Percentiles rank a stretch among this genome's conserved stretches.
Evolutionary conservation across 352 stramenopile genomes (phyloP).

Genomic region (Phytophthora cactorum): DNA sequence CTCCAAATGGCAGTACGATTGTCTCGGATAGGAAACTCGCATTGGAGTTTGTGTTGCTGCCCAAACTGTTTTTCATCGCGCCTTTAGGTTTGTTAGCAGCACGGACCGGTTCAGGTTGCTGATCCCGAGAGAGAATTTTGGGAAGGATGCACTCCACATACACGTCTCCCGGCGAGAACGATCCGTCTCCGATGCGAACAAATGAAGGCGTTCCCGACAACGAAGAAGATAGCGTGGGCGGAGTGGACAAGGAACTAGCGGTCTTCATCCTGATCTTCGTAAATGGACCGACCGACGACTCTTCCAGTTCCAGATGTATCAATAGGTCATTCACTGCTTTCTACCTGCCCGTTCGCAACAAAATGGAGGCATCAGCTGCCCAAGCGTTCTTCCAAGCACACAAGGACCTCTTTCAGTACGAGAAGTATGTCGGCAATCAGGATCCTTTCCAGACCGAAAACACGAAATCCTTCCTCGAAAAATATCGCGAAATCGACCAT

Average conservation of each 20-base stretch:
- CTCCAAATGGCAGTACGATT: conserved; percentile 49
- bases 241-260: conserved; percentile 21
- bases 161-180: conserved; percentile 62
- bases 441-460: conserved; percentile 25
- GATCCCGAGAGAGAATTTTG: conserved; percentile 34
- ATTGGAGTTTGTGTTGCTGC: conserved; percentile 20
- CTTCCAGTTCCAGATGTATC: conserved; percentile 8
- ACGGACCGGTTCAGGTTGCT: conserved; percentile 9
- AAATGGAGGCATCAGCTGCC: conserved; percentile 26
- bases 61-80: conserved; percentile 24
- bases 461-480: conserved; percentile 50
- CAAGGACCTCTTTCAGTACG: conserved; percentile 75
- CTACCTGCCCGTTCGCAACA: neutral
- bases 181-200: conserved; percentile 59
- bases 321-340: conserved; percentile 9
- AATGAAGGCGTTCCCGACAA: conserved; percentile 33
- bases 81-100: conserved; percentile 17
- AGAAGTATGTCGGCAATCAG: conserved; percentile 48
- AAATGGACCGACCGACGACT: conserved; percentile 18
- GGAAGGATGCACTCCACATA: conserved; percentile 68
- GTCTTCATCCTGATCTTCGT: conserved; percentile 27
- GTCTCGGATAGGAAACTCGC: conserved; percentile 25
- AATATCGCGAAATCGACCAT: conserved; percentile 54
- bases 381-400: conserved; percentile 60
- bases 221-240: conserved; percentile 33